phyloP scores from a whole-genome alignment of 1,284 basidiomycete genomes.

The Tylopilus orsonianus region DNA sequence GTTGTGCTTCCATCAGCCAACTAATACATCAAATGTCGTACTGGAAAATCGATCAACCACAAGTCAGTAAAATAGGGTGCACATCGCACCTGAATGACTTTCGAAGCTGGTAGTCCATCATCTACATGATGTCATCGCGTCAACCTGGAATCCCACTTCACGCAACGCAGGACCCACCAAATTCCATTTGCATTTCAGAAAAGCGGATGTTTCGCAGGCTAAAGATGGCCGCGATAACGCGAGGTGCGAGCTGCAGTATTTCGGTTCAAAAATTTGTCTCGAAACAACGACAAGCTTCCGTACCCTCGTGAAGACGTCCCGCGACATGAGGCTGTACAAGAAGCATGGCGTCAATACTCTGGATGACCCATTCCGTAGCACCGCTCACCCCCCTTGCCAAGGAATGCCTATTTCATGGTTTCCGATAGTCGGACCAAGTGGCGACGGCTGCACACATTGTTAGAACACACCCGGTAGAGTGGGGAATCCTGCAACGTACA shows the following conservation, averaged over 20 bases:
- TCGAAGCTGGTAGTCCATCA: conserved; percentile 20
- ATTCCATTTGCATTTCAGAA: conserved; percentile 6
- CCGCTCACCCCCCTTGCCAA: conserved; percentile 25
- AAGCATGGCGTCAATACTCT: neutral
- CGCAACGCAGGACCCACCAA: conserved; percentile 15
- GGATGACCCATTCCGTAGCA: no score
- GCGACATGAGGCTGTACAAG: conserved; percentile 27
- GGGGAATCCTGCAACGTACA: conserved; percentile 18
- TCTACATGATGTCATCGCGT: conserved; percentile 12
- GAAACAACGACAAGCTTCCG: neutral
- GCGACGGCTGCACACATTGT: conserved; percentile 10
- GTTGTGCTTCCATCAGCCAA: neutral
- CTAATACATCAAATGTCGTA: conserved; percentile 24
- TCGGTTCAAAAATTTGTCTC: neutral
- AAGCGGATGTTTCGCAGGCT: conserved; percentile 18
- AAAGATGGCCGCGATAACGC: conserved; percentile 21
- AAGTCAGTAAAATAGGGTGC: neutral
- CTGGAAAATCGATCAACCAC: conserved; percentile 9
- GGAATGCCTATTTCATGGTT: conserved; percentile 12
- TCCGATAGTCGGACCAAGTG: conserved; percentile 7
- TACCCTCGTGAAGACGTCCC: conserved; percentile 29
- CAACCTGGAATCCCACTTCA: neutral
- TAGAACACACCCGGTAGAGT: neutral
- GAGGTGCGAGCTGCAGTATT: conserved; percentile 25
- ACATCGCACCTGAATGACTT: conserved; percentile 19